Evolutionary conservation across 2,329 filamentous ascomycete species (phyloP), one percentile per base, ranked within the genome.

Genomic region (Cercospora sojina): DNA sequence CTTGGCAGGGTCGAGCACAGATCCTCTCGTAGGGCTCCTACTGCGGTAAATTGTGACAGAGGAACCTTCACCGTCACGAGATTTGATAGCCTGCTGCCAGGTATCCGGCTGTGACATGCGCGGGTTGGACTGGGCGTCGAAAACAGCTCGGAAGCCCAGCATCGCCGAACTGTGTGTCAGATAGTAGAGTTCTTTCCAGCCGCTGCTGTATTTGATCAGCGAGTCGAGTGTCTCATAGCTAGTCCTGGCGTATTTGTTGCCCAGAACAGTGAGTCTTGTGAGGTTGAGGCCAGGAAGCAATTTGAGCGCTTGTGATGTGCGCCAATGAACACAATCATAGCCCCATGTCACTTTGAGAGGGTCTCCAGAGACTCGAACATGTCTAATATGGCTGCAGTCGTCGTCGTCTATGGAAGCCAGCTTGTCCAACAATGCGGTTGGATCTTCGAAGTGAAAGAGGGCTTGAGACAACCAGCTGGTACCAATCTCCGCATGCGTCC

Each of bases 1-100:
- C n/a, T 47, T 66, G 31, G 16, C 41, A 25, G 63, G 55, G 35
- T 59, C 27, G 5, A 63, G 59, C 8, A 68, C 47, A 10, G 63
- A 61, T 35, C 64, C 29, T 18, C 35, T 55, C 12, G 58, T 61
- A 1, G 58, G 38, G 23, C 65, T 64, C 13, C 49, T 60, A 41
- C 53, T 58, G 29, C 66, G 66, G 41, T 59, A 66, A n/a, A 68
- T 35, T 20, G 20, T 60, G n/a, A 68, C 64, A 10, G 59, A 63
- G 7, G 66, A 49, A 16, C 27, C 9, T 31, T 59, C 47, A n/a
- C 66, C 66, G 23, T 68, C 62, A 27, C 65, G 65, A 27, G 51
- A n/a, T 9, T 65, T 41, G 8, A 67, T 20, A n/a, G 32, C 57
- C 8, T 62, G 10, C 38, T 67, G 65, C 65, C 65, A 65, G 23